Conservation (phyloP, 306 rosid genomes). For the Nissolia schottii region DNA sequence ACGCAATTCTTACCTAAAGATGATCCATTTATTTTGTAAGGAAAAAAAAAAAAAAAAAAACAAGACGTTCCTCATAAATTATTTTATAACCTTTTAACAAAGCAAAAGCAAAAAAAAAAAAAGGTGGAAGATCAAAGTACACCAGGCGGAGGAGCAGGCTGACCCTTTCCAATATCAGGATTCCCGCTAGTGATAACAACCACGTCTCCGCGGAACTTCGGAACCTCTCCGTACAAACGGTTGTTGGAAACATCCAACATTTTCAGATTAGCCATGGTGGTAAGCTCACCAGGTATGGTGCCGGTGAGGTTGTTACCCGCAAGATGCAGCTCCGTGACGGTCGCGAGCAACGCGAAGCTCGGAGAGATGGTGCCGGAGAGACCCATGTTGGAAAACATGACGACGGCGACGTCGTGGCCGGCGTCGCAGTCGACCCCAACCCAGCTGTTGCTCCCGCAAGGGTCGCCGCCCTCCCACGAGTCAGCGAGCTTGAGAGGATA, state of each 20-base stretch:
- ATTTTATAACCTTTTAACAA: no score
- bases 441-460: constrained; percentile 53
- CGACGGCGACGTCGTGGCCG: constrained; percentile 20
- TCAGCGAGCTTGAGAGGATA: constrained; percentile 56
- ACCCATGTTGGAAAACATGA: constrained; percentile 47
- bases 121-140: no score
- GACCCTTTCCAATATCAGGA: constrained; percentile 59
- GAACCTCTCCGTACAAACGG: constrained; percentile 49
- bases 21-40: no score
- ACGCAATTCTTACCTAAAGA: no score
- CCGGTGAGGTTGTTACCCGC: constrained; percentile 49
- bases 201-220: constrained; percentile 41
- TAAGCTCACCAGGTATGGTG: constrained; percentile 59
- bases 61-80: no score
- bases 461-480: constrained; percentile 58
- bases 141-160: no score
- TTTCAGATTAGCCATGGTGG: constrained; percentile 35
- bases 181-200: constrained; percentile 43
- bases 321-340: constrained; percentile 45
- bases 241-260: constrained; percentile 61
- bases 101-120: no score
- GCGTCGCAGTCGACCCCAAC: constrained; percentile 42
- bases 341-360: constrained; percentile 39
- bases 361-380: constrained; percentile 69
- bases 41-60: no score